These are phyloP conservation scores for Tolypocladium ophioglossoides DNA, from an alignment of 2,329 filamentous ascomycete genomes.

Conservation along the genomic window DNA sequence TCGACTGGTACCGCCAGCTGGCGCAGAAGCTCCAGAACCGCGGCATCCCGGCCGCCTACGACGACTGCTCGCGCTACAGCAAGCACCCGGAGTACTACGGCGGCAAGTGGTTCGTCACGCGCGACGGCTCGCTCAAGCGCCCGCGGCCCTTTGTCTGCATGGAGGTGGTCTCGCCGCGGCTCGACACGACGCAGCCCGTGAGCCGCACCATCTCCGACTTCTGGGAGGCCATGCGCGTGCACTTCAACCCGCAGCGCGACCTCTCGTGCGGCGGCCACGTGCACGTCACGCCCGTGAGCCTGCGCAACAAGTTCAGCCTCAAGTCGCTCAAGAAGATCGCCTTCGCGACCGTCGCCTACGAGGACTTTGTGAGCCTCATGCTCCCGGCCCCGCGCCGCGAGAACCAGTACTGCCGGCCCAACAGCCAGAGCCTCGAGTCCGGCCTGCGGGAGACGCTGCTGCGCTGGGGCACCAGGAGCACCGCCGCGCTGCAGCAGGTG, in stretches of 20 bases:
- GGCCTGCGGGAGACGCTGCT: slow-evolving; percentile 19
- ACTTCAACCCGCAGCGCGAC: slow-evolving; percentile 25
- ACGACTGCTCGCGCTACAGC: slow-evolving; percentile 26
- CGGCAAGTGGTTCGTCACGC: slow-evolving; percentile 30
- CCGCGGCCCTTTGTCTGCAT: slow-evolving; percentile 26
- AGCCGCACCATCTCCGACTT: slow-evolving; percentile 24
- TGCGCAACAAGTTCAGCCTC: slow-evolving; percentile 23
- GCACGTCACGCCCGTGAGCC: slow-evolving; percentile 25
- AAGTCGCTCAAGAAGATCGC: slow-evolving; percentile 24
- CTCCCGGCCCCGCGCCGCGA: slow-evolving; percentile 21
- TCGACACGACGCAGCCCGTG: slow-evolving; percentile 22
- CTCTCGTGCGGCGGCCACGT: slow-evolving; percentile 27
- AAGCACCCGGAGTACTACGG: slow-evolving; percentile 31
- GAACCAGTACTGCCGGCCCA: slow-evolving; percentile 24
- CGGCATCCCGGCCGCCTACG: slow-evolving; percentile 24
- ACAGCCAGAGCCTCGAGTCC: slow-evolving; percentile 19
- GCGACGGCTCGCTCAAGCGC: slow-evolving; percentile 28
- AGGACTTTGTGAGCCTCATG: slow-evolving; percentile 21
- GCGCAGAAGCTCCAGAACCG: slow-evolving; percentile 27
- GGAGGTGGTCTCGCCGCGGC: slow-evolving; percentile 28
- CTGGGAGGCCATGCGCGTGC: slow-evolving; percentile 30
- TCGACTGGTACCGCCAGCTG: slow-evolving; percentile 29
- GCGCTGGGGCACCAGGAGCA: slow-evolving; percentile 14
- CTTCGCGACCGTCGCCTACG: slow-evolving; percentile 23
- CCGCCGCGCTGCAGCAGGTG: slow-evolving; percentile 13